Evolutionary conservation across 768 basidiomycete genomes (phyloP), one percentile per base, ranked within the genome.

Genomic region (Suillus sp.): DNA sequence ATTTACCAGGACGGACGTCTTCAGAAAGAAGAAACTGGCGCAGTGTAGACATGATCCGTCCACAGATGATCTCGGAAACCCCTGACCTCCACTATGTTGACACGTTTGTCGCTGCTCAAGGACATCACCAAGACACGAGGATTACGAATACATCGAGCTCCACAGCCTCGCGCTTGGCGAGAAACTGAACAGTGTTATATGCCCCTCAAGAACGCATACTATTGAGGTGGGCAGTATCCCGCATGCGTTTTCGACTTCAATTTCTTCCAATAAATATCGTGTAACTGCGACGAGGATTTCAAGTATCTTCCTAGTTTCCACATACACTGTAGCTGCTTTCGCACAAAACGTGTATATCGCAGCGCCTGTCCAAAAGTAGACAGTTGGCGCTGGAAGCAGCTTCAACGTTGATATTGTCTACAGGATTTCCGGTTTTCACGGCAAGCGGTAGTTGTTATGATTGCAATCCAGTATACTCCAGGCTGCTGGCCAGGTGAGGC

Each of bases 281-380:
- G 5, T 22, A 20, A 51, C 18, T 51, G 30, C 30, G 18, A 51
- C 6, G 50, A 51, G 30, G 30, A 30, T 32, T 51, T 53, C 10
- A n/a, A n/a, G 30, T 53, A n/a, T 53, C 20, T 13, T n/a, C 6
- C 11, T 32, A 20, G 11, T 5, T 53, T 20, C 50, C 30, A 20
- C 11, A 20, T 32, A 32, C 50, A 20, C 20, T 2, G 30, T 20
- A 53, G 20, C 68, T 25, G 76, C 72, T 4, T 58, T 80, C 30
- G 83, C 80, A 2, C 84, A 86, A 62, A 63, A 65, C 30, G 66
- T 78, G 42, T 40, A 43, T 27, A 80, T 86, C 55, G 71, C 75
- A 5, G 60, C 56, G 4, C 85, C 85, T 2, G 22, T 61, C 32
- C 1, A 72, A 2, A 77, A 75, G 6, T 63, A 75, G 3, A 59